Evolutionary conservation across 441 rosid species (phyloP), one percentile per base, ranked within the genome.

Genomic region (Eutrema salsugineum): DNA sequence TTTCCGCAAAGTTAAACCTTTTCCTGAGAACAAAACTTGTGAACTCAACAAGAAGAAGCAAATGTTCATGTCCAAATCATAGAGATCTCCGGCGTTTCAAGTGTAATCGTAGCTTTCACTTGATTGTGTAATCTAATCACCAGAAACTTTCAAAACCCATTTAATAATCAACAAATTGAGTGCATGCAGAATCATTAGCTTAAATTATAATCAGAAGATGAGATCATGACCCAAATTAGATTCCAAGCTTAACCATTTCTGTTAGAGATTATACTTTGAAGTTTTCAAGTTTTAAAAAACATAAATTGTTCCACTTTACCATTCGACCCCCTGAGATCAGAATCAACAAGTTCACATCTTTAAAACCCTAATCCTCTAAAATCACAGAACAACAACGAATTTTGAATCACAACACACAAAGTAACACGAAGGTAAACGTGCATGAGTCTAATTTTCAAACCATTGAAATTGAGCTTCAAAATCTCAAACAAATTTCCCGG

Each of bases 261-360:
- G 28, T 8, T 15, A 54, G 12, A 50, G 0, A 11, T 10, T 12
- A 66, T 1, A 11, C 28, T 5, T 8, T 12, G 19, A 30, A 12
- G 11, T 27, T 42, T 42, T 7, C 33, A 48, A 19, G 27, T 48
- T 15, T 20, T 8, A 19, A 6, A 4, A 9, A 11, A 19, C 8
- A 48, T 11, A 30, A 30, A 14, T 0, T 4, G 19, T 43, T 12
- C 28, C 16, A 33, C 3, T 58, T 47, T 36, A 11, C 36, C 62
- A 9, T 36, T 32, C 27, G 14, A 68, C 14, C 64, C 61, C 27
- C 35, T 32, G 54, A 68, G 55, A 44, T 16, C 35, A 22, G 20
- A 67, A 54, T 67, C 51, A 33, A 46, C 66, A 47, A 65, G 35
- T 59, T 74, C 55, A 66, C 57, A 74, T 51, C 57, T 43, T 43